Conservation (phyloP, 2,329 filamentous ascomycete species). For the Fusarium begoniae region DNA sequence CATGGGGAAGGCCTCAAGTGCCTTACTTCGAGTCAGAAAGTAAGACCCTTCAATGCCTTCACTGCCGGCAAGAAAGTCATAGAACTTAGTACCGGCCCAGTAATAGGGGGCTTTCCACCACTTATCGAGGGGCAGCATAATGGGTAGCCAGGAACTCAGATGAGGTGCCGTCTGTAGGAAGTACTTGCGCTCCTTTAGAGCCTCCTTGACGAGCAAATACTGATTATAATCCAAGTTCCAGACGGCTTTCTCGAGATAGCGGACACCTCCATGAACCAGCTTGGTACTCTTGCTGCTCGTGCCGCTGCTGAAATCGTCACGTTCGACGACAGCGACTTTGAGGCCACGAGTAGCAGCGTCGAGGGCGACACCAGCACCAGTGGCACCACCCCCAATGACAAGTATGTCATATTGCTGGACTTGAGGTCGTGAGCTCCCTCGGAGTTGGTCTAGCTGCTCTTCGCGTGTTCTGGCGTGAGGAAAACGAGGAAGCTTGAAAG, state of each 20-base stretch:
- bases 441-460: conserved; percentile 71
- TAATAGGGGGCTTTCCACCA: conserved; percentile 84
- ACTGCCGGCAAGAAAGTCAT: conserved; percentile 84
- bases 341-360: conserved; percentile 77
- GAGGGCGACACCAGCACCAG: conserved; percentile 75
- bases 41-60: conserved; percentile 91
- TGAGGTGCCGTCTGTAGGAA: conserved; percentile 80
- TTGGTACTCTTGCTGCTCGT: conserved; percentile 82
- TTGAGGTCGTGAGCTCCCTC: conserved; percentile 47
- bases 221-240: conserved; percentile 80
- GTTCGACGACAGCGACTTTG: conserved; percentile 76
- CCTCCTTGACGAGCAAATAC: conserved; percentile 76
- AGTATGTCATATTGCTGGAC: conserved; percentile 72
- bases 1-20: conserved; percentile 89
- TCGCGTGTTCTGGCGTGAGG: conserved; percentile 69
- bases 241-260: conserved; percentile 79
- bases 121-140: conserved; percentile 78
- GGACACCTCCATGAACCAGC: conserved; percentile 78
- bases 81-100: conserved; percentile 81
- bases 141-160: conserved; percentile 77
- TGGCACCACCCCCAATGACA: conserved; percentile 76
- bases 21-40: conserved; percentile 86
- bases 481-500: conserved; percentile 72
- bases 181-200: conserved; percentile 77
- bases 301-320: conserved; percentile 77